Percentiles rank a stretch among this genome's conserved stretches.
phyloP scores from a whole-genome alignment of 2,329 filamentous ascomycete genomes.

The Xylaria sp. region DNA sequence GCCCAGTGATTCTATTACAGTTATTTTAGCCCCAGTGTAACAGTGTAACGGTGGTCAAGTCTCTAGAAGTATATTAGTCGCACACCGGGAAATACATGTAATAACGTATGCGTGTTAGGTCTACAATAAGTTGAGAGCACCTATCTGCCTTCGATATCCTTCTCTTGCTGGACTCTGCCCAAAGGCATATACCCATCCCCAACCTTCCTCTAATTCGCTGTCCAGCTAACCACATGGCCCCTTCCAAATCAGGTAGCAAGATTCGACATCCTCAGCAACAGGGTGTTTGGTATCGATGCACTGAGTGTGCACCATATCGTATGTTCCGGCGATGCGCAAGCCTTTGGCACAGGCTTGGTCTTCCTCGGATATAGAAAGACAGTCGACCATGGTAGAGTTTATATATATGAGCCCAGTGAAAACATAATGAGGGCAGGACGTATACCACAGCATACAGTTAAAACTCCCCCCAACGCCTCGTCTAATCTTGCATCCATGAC shows the following conservation, averaged over 20 bases:
- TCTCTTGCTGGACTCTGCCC: conserved; percentile 2
- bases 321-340: conserved; percentile 9
- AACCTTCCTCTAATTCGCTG: neutral
- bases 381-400: neutral
- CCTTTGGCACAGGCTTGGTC: neutral
- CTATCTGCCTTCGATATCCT: conserved; percentile 2
- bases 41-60: no score
- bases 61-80: neutral
- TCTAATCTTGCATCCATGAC: conserved; percentile 32
- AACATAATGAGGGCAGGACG: conserved; percentile 3
- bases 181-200: conserved; percentile 10
- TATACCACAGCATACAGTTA: conserved; percentile 23
- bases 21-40: no score
- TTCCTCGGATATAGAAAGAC: conserved; percentile 1
- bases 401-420: conserved; percentile 19
- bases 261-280: conserved; percentile 34
- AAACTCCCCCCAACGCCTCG: conserved; percentile 34
- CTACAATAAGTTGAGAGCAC: conserved; percentile 34
- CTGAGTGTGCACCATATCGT: conserved; percentile 15
- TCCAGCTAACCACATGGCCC: neutral
- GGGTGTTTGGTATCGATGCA: conserved; percentile 22
- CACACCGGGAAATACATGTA: neutral
- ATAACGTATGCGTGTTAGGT: conserved; percentile 6
- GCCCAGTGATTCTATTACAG: no score
- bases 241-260: conserved; percentile 22